phyloP scores from a whole-genome alignment of 2,329 filamentous ascomycete species.

The Aquanectria penicillioides region DNA sequence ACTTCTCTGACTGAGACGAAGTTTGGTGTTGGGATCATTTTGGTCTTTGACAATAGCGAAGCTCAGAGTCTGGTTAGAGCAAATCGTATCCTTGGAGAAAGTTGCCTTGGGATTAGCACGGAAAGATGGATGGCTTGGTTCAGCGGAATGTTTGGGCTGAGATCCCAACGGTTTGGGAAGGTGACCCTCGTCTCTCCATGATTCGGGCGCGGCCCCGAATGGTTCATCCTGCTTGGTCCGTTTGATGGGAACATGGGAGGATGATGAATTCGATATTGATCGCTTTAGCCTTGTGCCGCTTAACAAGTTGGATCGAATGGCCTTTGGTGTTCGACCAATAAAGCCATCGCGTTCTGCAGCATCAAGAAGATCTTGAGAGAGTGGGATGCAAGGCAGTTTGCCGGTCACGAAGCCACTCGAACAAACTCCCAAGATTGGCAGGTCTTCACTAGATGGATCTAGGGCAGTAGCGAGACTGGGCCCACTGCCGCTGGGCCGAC shows the following conservation, averaged over 20 bases:
- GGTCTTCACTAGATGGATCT: conserved; percentile 31
- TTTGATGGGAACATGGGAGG: conserved; percentile 20
- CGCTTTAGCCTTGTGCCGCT: conserved; percentile 17
- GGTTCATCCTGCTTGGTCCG: conserved; percentile 12
- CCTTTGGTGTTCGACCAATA: conserved; percentile 35
- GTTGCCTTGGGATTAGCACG: conserved; percentile 1
- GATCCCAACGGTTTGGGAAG: conserved; percentile 8
- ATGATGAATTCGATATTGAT: conserved; percentile 8
- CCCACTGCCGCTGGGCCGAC: not conserved
- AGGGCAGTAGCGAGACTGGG: not conserved
- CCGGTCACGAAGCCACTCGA: conserved; percentile 54
- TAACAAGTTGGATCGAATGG: not conserved
- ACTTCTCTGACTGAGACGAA: conserved; percentile 74
- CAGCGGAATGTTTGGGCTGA: conserved; percentile 1
- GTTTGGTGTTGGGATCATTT: conserved; percentile 69
- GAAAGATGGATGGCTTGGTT: conserved; percentile 11
- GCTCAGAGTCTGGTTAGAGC: conserved; percentile 58
- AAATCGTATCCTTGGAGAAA: conserved; percentile 10
- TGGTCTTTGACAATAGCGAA: conserved; percentile 84
- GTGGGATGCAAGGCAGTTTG: conserved; percentile 48
- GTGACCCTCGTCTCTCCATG: conserved; percentile 13
- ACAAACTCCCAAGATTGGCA: conserved; percentile 48
- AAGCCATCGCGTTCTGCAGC: conserved; percentile 52
- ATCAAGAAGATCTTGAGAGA: conserved; percentile 52
- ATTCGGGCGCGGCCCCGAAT: not conserved